Evolutionary conservation across 805 yeast genomes (phyloP).

Genomic region (Lipomyces lipofer): DNA sequence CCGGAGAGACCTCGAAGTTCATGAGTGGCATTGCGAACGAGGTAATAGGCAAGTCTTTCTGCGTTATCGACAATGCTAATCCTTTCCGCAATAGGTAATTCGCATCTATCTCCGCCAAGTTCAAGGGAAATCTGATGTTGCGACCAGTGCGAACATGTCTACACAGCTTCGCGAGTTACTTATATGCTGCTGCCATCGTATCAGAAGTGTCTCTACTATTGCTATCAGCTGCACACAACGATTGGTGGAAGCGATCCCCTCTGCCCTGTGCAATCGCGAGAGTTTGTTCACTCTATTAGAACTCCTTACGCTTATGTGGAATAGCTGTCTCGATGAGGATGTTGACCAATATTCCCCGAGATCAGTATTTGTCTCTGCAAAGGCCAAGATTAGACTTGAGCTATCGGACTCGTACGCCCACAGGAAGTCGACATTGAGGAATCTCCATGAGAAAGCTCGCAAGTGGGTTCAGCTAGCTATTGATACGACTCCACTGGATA

Average conservation of each 20-base stretch:
- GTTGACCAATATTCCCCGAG: conserved; percentile 82
- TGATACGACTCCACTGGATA: conserved; percentile 63
- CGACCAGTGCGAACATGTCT: conserved; percentile 61
- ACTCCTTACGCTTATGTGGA: conserved; percentile 71
- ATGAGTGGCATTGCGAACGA: conserved; percentile 65
- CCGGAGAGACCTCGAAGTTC: conserved; percentile 66
- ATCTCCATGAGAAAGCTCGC: conserved; percentile 58
- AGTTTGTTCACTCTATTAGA: conserved; percentile 81
- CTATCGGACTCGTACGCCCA: conserved; percentile 76
- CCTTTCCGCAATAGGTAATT: conserved; percentile 59
- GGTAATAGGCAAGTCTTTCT: too few relatives aligned
- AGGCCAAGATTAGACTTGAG: conserved; percentile 50
- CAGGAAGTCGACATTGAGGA: conserved; percentile 66
- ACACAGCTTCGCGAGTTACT: conserved; percentile 68
- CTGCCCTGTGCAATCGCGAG: conserved; percentile 70
- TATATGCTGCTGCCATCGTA: conserved; percentile 73
- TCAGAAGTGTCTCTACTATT: conserved; percentile 68
- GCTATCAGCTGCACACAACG: conserved; percentile 77
- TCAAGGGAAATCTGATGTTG: conserved; percentile 54
- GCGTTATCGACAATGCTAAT: conserved; percentile 56
- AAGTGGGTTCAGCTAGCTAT: conserved; percentile 67
- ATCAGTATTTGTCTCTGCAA: conserved; percentile 56
- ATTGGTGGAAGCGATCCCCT: conserved; percentile 66
- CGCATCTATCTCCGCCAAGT: conserved; percentile 31
- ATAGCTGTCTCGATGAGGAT: conserved; percentile 80